Conservation (phyloP, 2,329 filamentous ascomycete species). For the Penicillium sp. region DNA sequence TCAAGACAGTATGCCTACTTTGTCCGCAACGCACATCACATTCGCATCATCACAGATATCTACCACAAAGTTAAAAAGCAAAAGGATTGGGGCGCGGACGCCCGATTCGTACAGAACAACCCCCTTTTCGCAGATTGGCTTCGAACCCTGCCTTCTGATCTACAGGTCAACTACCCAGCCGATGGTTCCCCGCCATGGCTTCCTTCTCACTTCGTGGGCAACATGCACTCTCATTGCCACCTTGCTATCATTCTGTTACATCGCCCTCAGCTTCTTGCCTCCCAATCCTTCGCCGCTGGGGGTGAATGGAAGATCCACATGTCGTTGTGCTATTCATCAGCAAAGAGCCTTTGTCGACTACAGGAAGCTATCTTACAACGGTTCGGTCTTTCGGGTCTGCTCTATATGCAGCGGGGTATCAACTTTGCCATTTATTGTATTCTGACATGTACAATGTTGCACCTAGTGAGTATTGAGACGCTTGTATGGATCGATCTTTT, state of each 20-base stretch:
- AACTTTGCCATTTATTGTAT: slow-evolving; percentile 95
- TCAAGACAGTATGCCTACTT: slow-evolving; percentile 84
- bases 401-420: slow-evolving; percentile 91
- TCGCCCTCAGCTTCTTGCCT: slow-evolving; percentile 77
- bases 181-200: slow-evolving; percentile 83
- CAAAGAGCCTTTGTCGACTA: slow-evolving; percentile 80
- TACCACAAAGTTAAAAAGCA: slow-evolving; percentile 73
- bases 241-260: slow-evolving; percentile 83
- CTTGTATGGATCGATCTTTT: background rate
- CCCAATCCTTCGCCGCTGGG: slow-evolving; percentile 69
- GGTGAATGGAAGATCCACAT: slow-evolving; percentile 87
- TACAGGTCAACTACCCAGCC: slow-evolving; percentile 73
- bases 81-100: slow-evolving; percentile 84
- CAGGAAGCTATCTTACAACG: slow-evolving; percentile 79
- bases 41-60: slow-evolving; percentile 73
- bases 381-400: slow-evolving; percentile 76
- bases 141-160: slow-evolving; percentile 72
- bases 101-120: slow-evolving; percentile 77
- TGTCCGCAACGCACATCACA: slow-evolving; percentile 72
- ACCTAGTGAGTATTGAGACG: slow-evolving; percentile 68
- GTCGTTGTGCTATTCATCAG: slow-evolving; percentile 79
- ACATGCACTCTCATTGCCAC: slow-evolving; percentile 86
- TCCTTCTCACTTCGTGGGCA: slow-evolving; percentile 82
- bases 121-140: slow-evolving; percentile 76
- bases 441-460: slow-evolving; percentile 87